A percentile compares a stretch with the other conserved stretches of the same genome.
These are phyloP conservation scores for Arachnomyces sp. DNA, from an alignment of 2,329 filamentous ascomycete species.

Conservation along the genomic window DNA sequence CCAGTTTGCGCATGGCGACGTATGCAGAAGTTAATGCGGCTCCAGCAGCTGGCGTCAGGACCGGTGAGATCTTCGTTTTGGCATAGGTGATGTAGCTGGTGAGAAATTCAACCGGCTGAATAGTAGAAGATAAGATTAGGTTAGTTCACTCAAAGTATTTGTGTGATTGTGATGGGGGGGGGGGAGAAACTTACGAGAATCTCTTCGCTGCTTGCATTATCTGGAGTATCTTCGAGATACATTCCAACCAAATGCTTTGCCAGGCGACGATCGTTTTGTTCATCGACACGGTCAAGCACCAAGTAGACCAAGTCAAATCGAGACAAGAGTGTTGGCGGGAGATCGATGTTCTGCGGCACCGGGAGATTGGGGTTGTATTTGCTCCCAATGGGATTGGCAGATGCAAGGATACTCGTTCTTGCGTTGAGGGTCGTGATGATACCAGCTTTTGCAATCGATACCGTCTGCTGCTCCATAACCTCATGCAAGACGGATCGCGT, in stretches of 20 bases:
- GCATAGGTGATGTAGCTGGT: conserved; percentile 97
- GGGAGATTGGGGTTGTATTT: conserved; percentile 95
- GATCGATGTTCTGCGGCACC: conserved; percentile 95
- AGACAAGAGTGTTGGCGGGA: conserved; percentile 87
- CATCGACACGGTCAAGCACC: conserved; percentile 88
- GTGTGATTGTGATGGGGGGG: conserved; percentile 3
- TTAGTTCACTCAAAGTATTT: conserved; percentile 21
- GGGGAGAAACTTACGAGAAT: conserved; percentile 59
- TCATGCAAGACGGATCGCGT: conserved; percentile 69
- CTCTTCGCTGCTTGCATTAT: conserved; percentile 69
- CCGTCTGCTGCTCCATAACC: conserved; percentile 75
- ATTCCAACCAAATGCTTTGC: conserved; percentile 91
- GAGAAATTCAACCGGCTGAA: conserved; percentile 88
- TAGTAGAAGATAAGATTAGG: too few species aligned
- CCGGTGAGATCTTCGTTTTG: conserved; percentile 74
- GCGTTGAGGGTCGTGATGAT: conserved; percentile 89
- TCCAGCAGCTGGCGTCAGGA: conserved; percentile 71
- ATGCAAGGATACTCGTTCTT: conserved; percentile 88
- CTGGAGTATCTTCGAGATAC: conserved; percentile 91
- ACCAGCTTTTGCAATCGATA: conserved; percentile 69
- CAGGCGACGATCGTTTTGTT: conserved; percentile 77
- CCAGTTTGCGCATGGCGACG: conserved; percentile 89
- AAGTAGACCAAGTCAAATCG: conserved; percentile 97
- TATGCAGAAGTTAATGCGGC: conserved; percentile 79
- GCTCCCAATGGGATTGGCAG: conserved; percentile 94